Evolutionary conservation across 2,329 filamentous ascomycete genomes (phyloP).

Genomic region (Alternaria triticimaculans): DNA sequence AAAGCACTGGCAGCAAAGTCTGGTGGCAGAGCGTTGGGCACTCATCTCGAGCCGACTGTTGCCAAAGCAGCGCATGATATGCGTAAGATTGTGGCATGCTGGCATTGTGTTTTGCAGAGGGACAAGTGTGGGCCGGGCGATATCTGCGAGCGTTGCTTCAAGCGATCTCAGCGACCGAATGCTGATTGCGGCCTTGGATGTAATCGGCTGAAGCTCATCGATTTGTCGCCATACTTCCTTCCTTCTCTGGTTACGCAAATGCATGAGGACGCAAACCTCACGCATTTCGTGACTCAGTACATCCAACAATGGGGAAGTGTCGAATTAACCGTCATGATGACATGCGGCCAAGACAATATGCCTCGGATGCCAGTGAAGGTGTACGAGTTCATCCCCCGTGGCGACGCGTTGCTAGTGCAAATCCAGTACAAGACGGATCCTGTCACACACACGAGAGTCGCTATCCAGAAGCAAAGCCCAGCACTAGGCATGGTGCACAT

Average conservation of each 20-base stretch:
- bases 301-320: conserved; percentile 47
- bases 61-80: conserved; percentile 53
- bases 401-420: conserved; percentile 49
- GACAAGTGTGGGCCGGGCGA: conserved; percentile 53
- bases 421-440: conserved; percentile 53
- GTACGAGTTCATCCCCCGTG: conserved; percentile 55
- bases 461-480: conserved; percentile 51
- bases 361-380: conserved; percentile 54
- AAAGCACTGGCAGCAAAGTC: conserved; percentile 39
- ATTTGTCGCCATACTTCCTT: conserved; percentile 53
- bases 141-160: conserved; percentile 49
- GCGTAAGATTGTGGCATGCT: conserved; percentile 56
- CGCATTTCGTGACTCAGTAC: conserved; percentile 48
- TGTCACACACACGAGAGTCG: conserved; percentile 38
- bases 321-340: conserved; percentile 52
- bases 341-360: conserved; percentile 50
- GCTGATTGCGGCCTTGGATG: conserved; percentile 53
- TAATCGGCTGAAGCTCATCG: conserved; percentile 54
- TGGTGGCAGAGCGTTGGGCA: conserved; percentile 49
- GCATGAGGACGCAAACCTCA: conserved; percentile 53
- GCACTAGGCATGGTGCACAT: conserved; percentile 56
- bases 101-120: conserved; percentile 57
- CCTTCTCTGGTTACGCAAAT: conserved; percentile 51
- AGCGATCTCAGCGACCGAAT: conserved; percentile 48
- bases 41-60: conserved; percentile 44